Percentiles rank a stretch among this genome's conserved stretches.
phyloP scores from a whole-genome alignment of 2,329 filamentous ascomycete genomes.

The Myotisia sp. region DNA sequence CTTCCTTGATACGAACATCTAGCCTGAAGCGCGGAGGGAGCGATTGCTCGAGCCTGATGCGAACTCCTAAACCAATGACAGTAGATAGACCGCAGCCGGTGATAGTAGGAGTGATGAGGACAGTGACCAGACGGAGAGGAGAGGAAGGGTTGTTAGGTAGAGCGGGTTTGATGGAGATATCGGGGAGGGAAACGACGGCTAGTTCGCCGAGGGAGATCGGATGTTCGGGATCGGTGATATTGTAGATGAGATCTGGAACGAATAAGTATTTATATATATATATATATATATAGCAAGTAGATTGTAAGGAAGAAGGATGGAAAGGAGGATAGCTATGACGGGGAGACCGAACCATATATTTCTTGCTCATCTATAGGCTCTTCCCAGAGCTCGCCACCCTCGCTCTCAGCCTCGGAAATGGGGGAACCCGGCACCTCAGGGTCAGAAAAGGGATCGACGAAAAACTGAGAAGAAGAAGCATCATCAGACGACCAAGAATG shows the following conservation, averaged over 20 bases:
- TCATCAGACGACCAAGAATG: constrained; percentile 33
- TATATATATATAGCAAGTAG: neutral
- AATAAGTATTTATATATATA: neutral
- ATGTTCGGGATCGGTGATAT: constrained; percentile 92
- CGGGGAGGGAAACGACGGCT: constrained; percentile 87
- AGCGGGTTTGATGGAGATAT: constrained; percentile 65
- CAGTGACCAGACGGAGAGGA: constrained; percentile 58
- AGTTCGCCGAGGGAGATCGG: constrained; percentile 85
- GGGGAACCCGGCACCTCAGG: constrained; percentile 36
- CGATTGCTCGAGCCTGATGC: constrained; percentile 78
- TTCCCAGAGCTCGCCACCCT: constrained; percentile 42
- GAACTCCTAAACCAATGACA: constrained; percentile 84
- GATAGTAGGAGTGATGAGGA: constrained; percentile 89
- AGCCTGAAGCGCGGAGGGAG: constrained; percentile 83
- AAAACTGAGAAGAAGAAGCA: constrained; percentile 32
- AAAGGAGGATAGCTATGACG: neutral
- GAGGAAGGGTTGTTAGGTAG: constrained; percentile 43
- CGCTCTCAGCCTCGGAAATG: constrained; percentile 27
- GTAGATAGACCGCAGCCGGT: constrained; percentile 94
- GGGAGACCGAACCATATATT: constrained; percentile 57
- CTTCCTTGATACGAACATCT: constrained; percentile 87
- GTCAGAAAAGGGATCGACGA: too few species aligned
- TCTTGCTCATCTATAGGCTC: constrained; percentile 95
- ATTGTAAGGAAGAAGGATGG: neutral
- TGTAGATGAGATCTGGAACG: constrained; percentile 67